Evolutionary conservation across 257 asterid species (phyloP).

Genomic region (Sherardia arvensis): DNA sequence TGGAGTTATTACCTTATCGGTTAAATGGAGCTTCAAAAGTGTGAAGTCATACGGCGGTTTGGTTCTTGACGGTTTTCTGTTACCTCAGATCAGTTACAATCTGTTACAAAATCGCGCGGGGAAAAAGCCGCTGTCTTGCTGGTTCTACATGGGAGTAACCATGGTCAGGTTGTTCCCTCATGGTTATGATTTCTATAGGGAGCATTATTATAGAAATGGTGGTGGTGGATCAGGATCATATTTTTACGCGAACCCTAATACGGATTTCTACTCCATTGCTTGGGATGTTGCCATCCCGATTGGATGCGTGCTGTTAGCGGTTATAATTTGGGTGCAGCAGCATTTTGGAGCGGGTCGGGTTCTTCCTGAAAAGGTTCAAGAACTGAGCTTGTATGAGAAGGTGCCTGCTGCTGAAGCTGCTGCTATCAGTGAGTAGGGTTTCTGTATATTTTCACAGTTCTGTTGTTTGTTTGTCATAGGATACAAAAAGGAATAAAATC

Average conservation of each 20-base stretch:
- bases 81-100: slow-evolving; percentile 56
- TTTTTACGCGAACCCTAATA: slow-evolving; percentile 46
- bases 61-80: slow-evolving; percentile 53
- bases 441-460: background rate
- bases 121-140: slow-evolving; percentile 25
- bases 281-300: slow-evolving; percentile 63
- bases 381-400: slow-evolving; percentile 39
- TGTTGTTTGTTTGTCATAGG: background rate
- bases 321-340: slow-evolving; percentile 55
- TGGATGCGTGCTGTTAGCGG: slow-evolving; percentile 38
- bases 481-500: too few relatives aligned
- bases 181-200: slow-evolving; percentile 56
- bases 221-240: slow-evolving; percentile 18
- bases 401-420: slow-evolving; percentile 25
- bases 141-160: slow-evolving; percentile 54
- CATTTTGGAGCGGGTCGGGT: slow-evolving; percentile 48
- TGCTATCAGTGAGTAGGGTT: slow-evolving; percentile 6
- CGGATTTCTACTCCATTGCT: slow-evolving; percentile 55
- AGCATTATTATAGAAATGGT: slow-evolving; percentile 23
- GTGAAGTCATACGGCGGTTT: slow-evolving; percentile 50
- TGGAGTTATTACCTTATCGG: slow-evolving; percentile 24
- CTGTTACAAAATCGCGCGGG: slow-evolving; percentile 24
- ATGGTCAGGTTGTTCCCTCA: slow-evolving; percentile 50
- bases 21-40: slow-evolving; percentile 14
- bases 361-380: slow-evolving; percentile 40